Percentiles rank a stretch among this genome's conserved stretches.
phyloP scores from a whole-genome alignment of 164 flowering plant species.

The Vitis cinerea region DNA sequence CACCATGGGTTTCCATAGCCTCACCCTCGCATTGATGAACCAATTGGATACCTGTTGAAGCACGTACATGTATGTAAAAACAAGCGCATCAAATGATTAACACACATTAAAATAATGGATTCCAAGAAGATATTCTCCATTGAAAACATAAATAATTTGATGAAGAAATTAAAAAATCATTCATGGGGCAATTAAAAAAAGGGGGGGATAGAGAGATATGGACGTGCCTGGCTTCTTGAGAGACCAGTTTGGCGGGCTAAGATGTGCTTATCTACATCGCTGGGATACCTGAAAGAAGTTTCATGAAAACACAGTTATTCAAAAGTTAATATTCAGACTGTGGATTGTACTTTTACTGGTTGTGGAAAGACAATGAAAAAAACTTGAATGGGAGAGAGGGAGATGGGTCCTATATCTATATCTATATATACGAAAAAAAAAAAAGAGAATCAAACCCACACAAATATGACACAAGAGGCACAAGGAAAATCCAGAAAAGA shows the following conservation, averaged over 20 bases:
- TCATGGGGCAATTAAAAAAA: not conserved
- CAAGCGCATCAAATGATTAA: constrained; percentile 4
- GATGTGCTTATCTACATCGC: constrained; percentile 93
- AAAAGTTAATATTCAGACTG: not conserved
- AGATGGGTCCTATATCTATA: constrained; percentile 18
- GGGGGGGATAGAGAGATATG: constrained; percentile 4
- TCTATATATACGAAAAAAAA: constrained; percentile 1
- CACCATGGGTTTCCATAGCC: constrained; percentile 99
- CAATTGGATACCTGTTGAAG: constrained; percentile 83
- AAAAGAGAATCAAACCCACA: not conserved
- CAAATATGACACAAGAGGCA: not conserved
- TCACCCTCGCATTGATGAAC: constrained; percentile 95
- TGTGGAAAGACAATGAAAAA: constrained; percentile 1
- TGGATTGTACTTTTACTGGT: constrained; percentile 1
- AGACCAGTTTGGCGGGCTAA: constrained; percentile 96
- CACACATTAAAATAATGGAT: not conserved
- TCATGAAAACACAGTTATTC: not conserved
- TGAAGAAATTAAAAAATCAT: not conserved
- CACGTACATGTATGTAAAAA: not conserved
- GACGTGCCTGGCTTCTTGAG: constrained; percentile 95
- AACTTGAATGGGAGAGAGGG: not conserved
- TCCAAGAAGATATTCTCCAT: constrained; percentile 17
- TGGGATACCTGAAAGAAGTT: constrained; percentile 71
- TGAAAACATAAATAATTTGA: constrained; percentile 12
- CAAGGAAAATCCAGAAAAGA: not conserved